Evolutionary conservation across 2,329 filamentous ascomycete species (phyloP).

Genomic region (Dothideomycetes sp.): DNA sequence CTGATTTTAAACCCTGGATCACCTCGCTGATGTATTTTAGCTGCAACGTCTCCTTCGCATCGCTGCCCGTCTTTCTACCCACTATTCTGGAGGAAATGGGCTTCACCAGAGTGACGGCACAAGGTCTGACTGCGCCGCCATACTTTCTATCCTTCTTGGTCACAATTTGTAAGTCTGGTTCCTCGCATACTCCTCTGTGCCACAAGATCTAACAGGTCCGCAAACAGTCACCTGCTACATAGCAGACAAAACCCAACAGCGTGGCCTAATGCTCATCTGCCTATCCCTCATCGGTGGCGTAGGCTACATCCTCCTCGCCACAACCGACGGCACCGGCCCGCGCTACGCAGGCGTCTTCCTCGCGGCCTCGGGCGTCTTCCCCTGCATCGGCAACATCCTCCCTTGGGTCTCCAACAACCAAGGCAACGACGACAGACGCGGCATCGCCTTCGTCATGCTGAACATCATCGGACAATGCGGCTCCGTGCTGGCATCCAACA

Average conservation of each 20-base stretch:
- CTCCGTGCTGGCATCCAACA: slow-evolving; percentile 45
- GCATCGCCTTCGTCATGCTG: slow-evolving; percentile 11
- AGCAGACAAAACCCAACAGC: slow-evolving; percentile 55
- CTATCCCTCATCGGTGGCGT: slow-evolving; percentile 47
- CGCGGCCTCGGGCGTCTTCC: slow-evolving; percentile 16
- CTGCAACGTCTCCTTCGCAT: slow-evolving; percentile 55
- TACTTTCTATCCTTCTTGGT: slow-evolving; percentile 57
- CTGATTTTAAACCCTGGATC: slow-evolving; percentile 19
- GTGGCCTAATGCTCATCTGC: slow-evolving; percentile 47
- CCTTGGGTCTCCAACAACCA: slow-evolving; percentile 18
- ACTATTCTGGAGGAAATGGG: slow-evolving; percentile 47
- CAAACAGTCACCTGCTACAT: slow-evolving; percentile 39
- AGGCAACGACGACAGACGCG: slow-evolving; percentile 12
- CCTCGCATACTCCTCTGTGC: background rate
- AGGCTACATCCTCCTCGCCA: slow-evolving; percentile 56
- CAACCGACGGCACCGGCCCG: slow-evolving; percentile 37
- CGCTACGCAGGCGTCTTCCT: slow-evolving; percentile 31
- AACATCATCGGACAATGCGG: slow-evolving; percentile 76
- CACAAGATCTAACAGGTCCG: slow-evolving; percentile 14
- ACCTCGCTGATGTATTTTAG: slow-evolving; percentile 44
- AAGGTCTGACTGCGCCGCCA: slow-evolving; percentile 61
- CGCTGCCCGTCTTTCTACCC: slow-evolving; percentile 31
- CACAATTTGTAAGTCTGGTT: slow-evolving; percentile 33
- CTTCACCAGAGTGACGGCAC: slow-evolving; percentile 53
- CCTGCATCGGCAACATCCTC: slow-evolving; percentile 15